Evolutionary conservation across 1,284 basidiomycete genomes (phyloP).

Genomic region (Exobasidium rhododendri): DNA sequence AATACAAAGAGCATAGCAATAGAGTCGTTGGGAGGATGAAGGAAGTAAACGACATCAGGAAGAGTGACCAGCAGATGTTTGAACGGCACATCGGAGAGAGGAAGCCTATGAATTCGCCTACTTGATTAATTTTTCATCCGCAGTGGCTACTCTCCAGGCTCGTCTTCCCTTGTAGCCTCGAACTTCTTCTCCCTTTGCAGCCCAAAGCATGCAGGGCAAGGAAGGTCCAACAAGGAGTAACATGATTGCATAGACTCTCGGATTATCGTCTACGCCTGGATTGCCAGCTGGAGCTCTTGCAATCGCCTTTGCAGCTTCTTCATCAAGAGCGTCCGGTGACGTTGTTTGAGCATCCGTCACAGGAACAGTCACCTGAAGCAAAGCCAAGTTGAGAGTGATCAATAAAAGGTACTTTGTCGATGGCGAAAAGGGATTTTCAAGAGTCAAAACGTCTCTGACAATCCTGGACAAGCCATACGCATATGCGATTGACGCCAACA

Average conservation of each 20-base stretch:
- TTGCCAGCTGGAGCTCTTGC: constrained; percentile 9
- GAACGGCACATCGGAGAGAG: too few relatives aligned
- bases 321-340: not conserved
- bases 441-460: not conserved
- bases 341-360: not conserved
- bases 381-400: not conserved
- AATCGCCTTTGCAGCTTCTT: constrained; percentile 5
- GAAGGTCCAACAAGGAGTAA: not conserved
- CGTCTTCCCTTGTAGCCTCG: constrained; percentile 7
- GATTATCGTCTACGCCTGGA: constrained; percentile 11
- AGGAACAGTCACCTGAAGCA: not conserved
- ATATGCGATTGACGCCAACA: not conserved
- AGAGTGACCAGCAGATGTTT: too few relatives aligned
- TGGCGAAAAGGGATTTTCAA: not conserved
- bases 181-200: constrained; percentile 4
- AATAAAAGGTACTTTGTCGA: not conserved
- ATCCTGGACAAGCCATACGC: constrained; percentile 2
- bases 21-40: too few relatives aligned
- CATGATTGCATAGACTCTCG: not conserved
- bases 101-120: too few relatives aligned
- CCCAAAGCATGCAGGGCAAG: constrained; percentile 4
- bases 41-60: too few relatives aligned
- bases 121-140: not conserved
- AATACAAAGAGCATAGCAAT: too few relatives aligned
- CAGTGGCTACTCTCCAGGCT: constrained; percentile 2